A percentile compares a stretch with the other conserved stretches of the same genome.
These are phyloP conservation scores for Akanthomyces dipterigenus DNA, from an alignment of 2,329 filamentous ascomycete species.

Conservation along the genomic window DNA sequence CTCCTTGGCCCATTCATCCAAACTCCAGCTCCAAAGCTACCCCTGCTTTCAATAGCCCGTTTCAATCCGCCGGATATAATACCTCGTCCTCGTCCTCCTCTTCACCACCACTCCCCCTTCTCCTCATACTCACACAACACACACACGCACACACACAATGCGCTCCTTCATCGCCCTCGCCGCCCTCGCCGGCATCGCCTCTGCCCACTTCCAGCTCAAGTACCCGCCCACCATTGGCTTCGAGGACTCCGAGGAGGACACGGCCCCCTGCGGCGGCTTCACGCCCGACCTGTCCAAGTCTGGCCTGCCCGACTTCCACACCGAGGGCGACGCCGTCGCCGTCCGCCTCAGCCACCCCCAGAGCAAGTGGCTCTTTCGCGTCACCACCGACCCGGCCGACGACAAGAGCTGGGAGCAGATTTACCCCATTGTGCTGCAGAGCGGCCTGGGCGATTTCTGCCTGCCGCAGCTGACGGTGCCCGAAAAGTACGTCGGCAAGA, in stretches of 20 bases:
- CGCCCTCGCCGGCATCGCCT: slow-evolving; percentile 32
- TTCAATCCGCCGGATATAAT: not conserved
- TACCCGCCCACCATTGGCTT: slow-evolving; percentile 41
- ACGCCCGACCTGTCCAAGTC: slow-evolving; percentile 35
- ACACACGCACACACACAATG: slow-evolving; percentile 21
- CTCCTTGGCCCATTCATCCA: not conserved
- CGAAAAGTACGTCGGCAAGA: slow-evolving; percentile 43
- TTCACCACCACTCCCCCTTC: not conserved
- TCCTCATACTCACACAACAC: not conserved
- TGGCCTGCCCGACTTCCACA: slow-evolving; percentile 50
- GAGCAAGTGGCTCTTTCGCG: slow-evolving; percentile 51
- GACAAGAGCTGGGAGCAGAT: slow-evolving; percentile 45
- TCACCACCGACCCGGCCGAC: slow-evolving; percentile 39
- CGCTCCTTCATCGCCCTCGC: slow-evolving; percentile 30
- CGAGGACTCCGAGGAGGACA: slow-evolving; percentile 37
- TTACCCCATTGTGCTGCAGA: slow-evolving; percentile 47
- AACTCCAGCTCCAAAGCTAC: too few species aligned
- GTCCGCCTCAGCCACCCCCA: slow-evolving; percentile 43
- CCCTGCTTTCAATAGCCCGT: too few species aligned
- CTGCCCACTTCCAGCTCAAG: slow-evolving; percentile 49
- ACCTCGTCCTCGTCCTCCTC: not conserved
- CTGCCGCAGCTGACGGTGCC: slow-evolving; percentile 42
- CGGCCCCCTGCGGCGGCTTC: slow-evolving; percentile 49
- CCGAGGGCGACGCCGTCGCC: slow-evolving; percentile 48
- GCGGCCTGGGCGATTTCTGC: slow-evolving; percentile 49